Percentiles rank a stretch among this genome's conserved stretches.
phyloP scores from a whole-genome alignment of 2,329 filamentous ascomycete genomes.

The Xylaria sp. region DNA sequence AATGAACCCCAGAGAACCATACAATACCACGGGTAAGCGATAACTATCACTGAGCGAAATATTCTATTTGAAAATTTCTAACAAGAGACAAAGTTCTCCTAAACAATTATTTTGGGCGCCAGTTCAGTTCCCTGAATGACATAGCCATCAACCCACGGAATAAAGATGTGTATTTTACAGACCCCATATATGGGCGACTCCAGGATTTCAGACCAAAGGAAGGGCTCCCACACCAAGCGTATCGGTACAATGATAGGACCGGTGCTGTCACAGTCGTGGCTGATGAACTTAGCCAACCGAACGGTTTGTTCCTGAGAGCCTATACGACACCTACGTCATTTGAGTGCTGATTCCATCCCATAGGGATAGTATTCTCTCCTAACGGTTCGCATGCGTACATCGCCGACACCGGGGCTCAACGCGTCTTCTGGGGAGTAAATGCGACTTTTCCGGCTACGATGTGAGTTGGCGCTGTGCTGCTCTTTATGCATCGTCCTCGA shows the following conservation, averaged over 20 bases:
- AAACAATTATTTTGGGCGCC: constrained; percentile 68
- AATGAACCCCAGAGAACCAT: constrained; percentile 58
- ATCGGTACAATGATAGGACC: constrained; percentile 62
- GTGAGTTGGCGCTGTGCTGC: constrained; percentile 50
- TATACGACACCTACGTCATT: neutral
- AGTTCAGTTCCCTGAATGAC: constrained; percentile 71
- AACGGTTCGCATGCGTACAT: constrained; percentile 64
- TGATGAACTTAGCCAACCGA: constrained; percentile 65
- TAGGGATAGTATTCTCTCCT: constrained; percentile 65
- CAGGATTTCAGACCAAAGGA: constrained; percentile 67
- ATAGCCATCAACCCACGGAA: constrained; percentile 63
- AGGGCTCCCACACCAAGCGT: constrained; percentile 66
- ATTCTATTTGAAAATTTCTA: constrained; percentile 8
- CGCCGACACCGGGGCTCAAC: constrained; percentile 64
- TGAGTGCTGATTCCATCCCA: neutral
- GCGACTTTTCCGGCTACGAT: constrained; percentile 57
- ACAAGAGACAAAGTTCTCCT: constrained; percentile 55
- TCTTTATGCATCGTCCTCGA: neutral
- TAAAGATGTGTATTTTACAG: constrained; percentile 72
- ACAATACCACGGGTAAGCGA: constrained; percentile 59
- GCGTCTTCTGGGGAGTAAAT: constrained; percentile 56
- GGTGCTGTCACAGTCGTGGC: constrained; percentile 65
- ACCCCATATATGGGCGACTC: constrained; percentile 66
- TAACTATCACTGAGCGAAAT: neutral
- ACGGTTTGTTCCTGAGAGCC: constrained; percentile 52